A percentile compares a stretch with the other conserved stretches of the same genome.
These are phyloP conservation scores for Gynochthodes officinalis DNA, from an alignment of 257 asterid genomes.

Conservation along the genomic window DNA sequence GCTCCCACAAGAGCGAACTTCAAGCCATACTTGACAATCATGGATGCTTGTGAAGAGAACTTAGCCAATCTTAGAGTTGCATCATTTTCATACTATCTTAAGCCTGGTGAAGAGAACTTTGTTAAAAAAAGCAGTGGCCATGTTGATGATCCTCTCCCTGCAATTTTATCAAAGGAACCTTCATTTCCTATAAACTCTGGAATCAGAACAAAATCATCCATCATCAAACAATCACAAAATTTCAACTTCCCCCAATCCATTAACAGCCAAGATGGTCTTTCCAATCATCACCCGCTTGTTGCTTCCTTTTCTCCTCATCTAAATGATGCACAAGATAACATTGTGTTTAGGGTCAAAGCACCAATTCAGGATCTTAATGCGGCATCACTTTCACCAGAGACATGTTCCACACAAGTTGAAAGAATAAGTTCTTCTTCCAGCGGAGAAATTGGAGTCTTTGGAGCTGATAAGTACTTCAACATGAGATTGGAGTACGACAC, in stretches of 20 bases:
- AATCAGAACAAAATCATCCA: conserved; percentile 18
- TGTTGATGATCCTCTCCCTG: conserved; percentile 37
- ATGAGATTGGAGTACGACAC: conserved; percentile 45
- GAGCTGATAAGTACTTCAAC: conserved; percentile 83
- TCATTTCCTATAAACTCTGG: conserved; percentile 29
- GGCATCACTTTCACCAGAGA: conserved; percentile 37
- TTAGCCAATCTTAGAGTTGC: conserved; percentile 58
- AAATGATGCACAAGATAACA: conserved; percentile 38
- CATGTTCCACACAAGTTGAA: conserved; percentile 9
- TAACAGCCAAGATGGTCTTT: conserved; percentile 20
- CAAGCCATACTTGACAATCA: conserved; percentile 16
- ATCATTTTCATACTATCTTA: conserved; percentile 72
- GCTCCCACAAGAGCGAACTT: not conserved
- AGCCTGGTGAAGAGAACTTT: conserved; percentile 48
- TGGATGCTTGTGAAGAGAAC: conserved; percentile 52
- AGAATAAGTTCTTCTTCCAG: conserved; percentile 31
- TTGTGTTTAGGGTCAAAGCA: conserved; percentile 38
- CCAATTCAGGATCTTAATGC: conserved; percentile 43
- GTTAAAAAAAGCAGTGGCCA: conserved; percentile 31
- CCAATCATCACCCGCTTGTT: conserved; percentile 32
- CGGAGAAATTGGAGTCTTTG: conserved; percentile 61
- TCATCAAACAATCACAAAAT: conserved; percentile 29
- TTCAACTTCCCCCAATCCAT: conserved; percentile 18
- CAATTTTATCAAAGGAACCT: conserved; percentile 10
- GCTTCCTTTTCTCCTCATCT: conserved; percentile 41